Evolutionary conservation across 2,329 filamentous ascomycete species (phyloP).

Genomic region (Colletotrichum cuscutae): DNA sequence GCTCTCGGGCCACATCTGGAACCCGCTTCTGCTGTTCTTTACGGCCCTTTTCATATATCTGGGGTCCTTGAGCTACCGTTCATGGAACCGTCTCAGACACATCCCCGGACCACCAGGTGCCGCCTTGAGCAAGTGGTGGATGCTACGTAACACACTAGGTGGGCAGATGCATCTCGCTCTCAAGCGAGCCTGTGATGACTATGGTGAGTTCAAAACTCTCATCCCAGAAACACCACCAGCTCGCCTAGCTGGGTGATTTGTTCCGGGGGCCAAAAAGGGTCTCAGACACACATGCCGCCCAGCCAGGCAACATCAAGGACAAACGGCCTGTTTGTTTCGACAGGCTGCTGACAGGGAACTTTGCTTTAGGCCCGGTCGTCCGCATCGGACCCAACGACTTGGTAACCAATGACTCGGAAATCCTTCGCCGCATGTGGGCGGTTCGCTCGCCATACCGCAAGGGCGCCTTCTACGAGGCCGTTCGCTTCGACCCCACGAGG

Average conservation of each 20-base stretch:
- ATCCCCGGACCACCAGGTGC: constrained; percentile 47
- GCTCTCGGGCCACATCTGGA: constrained; percentile 11
- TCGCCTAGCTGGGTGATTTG: background rate
- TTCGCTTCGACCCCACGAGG: constrained; percentile 43
- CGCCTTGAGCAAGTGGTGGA: constrained; percentile 46
- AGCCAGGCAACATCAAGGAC: background rate
- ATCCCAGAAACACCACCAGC: background rate
- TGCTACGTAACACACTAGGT: constrained; percentile 41
- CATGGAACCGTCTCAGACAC: constrained; percentile 47
- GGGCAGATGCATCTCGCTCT: constrained; percentile 37
- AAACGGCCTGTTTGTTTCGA: constrained; percentile 13
- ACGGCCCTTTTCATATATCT: constrained; percentile 26
- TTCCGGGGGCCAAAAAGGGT: constrained; percentile 3
- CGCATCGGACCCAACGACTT: constrained; percentile 49
- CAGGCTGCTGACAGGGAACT: constrained; percentile 34
- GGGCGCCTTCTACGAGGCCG: constrained; percentile 52
- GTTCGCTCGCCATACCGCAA: constrained; percentile 44
- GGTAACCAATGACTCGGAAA: constrained; percentile 47
- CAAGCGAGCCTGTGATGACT: constrained; percentile 36
- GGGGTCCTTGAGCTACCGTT: constrained; percentile 30
- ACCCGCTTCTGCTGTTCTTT: constrained; percentile 8
- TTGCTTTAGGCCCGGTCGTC: constrained; percentile 43
- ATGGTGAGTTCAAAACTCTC: constrained; percentile 24
- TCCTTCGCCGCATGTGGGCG: constrained; percentile 46
- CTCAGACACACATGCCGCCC: constrained; percentile 35